A percentile compares a stretch with the other conserved stretches of the same genome.
Evolutionary conservation across 192 early-diverging fungal species (phyloP).

Genomic region (Coemansia sp.): DNA sequence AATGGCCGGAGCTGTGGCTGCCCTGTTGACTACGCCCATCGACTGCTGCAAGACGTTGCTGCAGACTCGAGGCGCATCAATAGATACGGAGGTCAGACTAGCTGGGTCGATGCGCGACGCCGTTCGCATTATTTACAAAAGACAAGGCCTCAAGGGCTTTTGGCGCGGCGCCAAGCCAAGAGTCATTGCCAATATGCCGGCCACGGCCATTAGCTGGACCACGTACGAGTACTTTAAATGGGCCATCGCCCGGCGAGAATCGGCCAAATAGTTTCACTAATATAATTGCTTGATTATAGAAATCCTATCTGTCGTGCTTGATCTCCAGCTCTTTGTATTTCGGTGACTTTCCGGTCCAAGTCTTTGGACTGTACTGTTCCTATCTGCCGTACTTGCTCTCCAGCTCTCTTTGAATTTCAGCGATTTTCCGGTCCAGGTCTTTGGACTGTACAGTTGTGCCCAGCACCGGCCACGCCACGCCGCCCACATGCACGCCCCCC

Average conservation of each 20-base stretch:
- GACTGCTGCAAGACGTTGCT: constrained; percentile 95
- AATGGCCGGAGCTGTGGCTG: constrained; percentile 84
- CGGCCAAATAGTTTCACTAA: not conserved
- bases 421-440: not conserved
- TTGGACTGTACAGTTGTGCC: constrained; percentile 7
- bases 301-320: too few species aligned
- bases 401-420: not conserved
- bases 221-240: constrained; percentile 87
- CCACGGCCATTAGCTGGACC: constrained; percentile 94
- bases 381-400: not conserved
- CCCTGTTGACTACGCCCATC: constrained; percentile 87
- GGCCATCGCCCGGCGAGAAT: constrained; percentile 56
- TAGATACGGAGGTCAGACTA: constrained; percentile 67
- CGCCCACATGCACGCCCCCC: constrained; percentile 1
- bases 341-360: too few species aligned
- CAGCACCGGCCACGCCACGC: constrained; percentile 43
- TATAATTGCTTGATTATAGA: too few species aligned
- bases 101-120: constrained; percentile 73
- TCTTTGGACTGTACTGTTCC: too few species aligned
- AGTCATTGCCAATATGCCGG: constrained; percentile 87
- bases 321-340: too few species aligned
- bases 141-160: constrained; percentile 77
- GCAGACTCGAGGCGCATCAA: constrained; percentile 82
- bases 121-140: constrained; percentile 70
- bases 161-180: constrained; percentile 76